These are phyloP conservation scores for Buddleja alternifolia DNA, from an alignment of 257 asterid genomes.

Conservation along the genomic window DNA sequence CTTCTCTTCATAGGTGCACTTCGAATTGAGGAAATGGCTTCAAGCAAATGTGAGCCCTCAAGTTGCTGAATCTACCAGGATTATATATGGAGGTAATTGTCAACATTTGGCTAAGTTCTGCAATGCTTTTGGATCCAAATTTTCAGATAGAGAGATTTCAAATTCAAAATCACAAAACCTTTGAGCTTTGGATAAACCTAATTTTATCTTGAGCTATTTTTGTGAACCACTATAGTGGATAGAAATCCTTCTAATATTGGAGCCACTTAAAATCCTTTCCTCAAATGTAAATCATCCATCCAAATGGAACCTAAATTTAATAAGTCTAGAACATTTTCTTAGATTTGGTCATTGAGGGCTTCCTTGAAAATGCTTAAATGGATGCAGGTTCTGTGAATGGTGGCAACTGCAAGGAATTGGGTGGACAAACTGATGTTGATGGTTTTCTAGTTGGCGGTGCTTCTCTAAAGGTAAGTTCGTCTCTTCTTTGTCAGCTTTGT, in stretches of 20 bases:
- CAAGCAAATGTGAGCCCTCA: slow-evolving; percentile 61
- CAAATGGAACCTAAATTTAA: too few species aligned
- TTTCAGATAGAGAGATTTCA: too few species aligned
- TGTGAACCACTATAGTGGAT: too few species aligned
- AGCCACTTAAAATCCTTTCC: too few species aligned
- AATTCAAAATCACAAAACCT: too few species aligned
- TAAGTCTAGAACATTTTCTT: not conserved
- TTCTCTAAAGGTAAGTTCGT: slow-evolving; percentile 66
- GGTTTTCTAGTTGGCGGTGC: slow-evolving; percentile 95
- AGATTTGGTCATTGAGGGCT: not conserved
- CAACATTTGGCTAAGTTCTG: slow-evolving; percentile 6
- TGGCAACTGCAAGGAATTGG: slow-evolving; percentile 84
- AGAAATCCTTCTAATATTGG: too few species aligned
- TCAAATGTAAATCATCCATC: too few species aligned
- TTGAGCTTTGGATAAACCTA: too few species aligned
- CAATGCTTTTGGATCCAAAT: not conserved
- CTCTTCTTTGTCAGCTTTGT: slow-evolving; percentile 1
- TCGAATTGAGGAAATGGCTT: slow-evolving; percentile 96
- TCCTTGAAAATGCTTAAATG: too few species aligned
- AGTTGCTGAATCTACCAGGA: slow-evolving; percentile 88
- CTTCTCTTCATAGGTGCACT: slow-evolving; percentile 63
- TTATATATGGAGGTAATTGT: slow-evolving; percentile 86
- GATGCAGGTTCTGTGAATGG: slow-evolving; percentile 79
- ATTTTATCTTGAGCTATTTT: too few species aligned
- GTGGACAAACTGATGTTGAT: slow-evolving; percentile 69